Percentiles rank a stretch among this genome's conserved stretches.
These are phyloP conservation scores for Cladophialophora chaetospira DNA, from an alignment of 2,329 filamentous ascomycete genomes.

Conservation along the genomic window DNA sequence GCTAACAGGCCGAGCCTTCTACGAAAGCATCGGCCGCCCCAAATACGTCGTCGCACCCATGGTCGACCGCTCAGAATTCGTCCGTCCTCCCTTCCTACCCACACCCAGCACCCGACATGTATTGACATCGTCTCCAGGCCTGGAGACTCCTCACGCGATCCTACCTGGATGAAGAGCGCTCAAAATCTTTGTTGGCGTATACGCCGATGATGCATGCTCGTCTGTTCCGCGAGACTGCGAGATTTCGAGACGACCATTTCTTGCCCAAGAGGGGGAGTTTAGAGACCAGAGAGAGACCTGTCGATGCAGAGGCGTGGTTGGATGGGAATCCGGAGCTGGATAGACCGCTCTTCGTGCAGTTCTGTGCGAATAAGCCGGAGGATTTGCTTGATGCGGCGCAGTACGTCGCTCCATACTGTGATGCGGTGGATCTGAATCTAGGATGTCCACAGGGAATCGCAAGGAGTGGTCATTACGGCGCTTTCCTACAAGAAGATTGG, in stretches of 20 bases:
- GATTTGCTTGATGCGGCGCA: slow-evolving; percentile 65
- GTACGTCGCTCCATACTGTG: slow-evolving; percentile 81
- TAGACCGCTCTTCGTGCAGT: slow-evolving; percentile 91
- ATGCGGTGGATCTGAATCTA: slow-evolving; percentile 87
- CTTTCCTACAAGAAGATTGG: slow-evolving; percentile 93
- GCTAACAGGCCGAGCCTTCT: slow-evolving; percentile 83
- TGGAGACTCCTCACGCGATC: slow-evolving; percentile 97
- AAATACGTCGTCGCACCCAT: slow-evolving; percentile 92
- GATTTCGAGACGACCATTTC: slow-evolving; percentile 79
- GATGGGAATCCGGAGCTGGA: slow-evolving; percentile 86
- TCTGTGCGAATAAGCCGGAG: slow-evolving; percentile 65
- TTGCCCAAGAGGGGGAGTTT: slow-evolving; percentile 60
- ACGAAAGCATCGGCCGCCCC: slow-evolving; percentile 89
- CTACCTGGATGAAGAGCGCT: slow-evolving; percentile 71
- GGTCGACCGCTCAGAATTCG: slow-evolving; percentile 98
- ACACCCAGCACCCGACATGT: slow-evolving; percentile 8
- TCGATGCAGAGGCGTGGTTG: slow-evolving; percentile 60
- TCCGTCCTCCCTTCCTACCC: slow-evolving; percentile 50
- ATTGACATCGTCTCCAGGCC: slow-evolving; percentile 59
- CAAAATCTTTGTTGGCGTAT: slow-evolving; percentile 75
- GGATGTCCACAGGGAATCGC: slow-evolving; percentile 97
- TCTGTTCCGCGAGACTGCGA: slow-evolving; percentile 74
- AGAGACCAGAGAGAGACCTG: slow-evolving; percentile 38
- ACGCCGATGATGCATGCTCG: slow-evolving; percentile 96
- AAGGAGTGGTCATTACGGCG: slow-evolving; percentile 84